Conservation (phyloP, 495 filamentous ascomycete genomes). For the Penicillium silybi region DNA sequence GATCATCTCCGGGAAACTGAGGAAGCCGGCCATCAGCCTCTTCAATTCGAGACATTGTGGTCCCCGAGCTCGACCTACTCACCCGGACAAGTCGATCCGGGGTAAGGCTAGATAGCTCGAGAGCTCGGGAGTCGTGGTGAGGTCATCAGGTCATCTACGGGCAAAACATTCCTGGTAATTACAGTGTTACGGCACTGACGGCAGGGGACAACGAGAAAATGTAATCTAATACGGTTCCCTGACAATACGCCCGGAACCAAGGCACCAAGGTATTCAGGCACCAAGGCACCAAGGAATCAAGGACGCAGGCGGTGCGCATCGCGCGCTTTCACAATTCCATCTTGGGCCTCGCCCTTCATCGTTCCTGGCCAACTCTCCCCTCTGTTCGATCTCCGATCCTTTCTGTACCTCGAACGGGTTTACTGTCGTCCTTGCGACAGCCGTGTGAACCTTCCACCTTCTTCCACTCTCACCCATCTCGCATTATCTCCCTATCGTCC, state of each 20-base stretch:
- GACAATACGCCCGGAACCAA: background rate
- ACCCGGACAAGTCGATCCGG: background rate
- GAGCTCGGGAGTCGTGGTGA: slow-evolving; percentile 9
- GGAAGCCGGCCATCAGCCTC: slow-evolving; percentile 19
- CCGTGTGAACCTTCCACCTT: background rate
- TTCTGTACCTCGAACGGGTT: background rate
- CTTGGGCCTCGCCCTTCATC: slow-evolving; percentile 2
- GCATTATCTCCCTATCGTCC: background rate
- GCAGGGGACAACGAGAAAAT: background rate
- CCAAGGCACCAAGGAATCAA: slow-evolving; percentile 4
- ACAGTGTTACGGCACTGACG: background rate
- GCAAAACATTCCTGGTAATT: slow-evolving; percentile 7
- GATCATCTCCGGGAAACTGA: slow-evolving; percentile 79
- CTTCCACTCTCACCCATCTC: background rate
- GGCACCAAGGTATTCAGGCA: slow-evolving; percentile 25
- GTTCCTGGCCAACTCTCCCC: background rate
- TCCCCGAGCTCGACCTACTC: background rate
- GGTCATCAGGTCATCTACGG: slow-evolving; percentile 20
- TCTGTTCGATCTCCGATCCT: background rate
- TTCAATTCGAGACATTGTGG: slow-evolving; percentile 21
- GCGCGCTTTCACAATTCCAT: slow-evolving; percentile 25
- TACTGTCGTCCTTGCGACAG: background rate
- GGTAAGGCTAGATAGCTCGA: background rate
- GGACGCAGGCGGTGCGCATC: slow-evolving; percentile 23
- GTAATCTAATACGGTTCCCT: background rate